phyloP scores from a whole-genome alignment of 2,329 filamentous ascomycete species.

The Penicillium brasilianum region DNA sequence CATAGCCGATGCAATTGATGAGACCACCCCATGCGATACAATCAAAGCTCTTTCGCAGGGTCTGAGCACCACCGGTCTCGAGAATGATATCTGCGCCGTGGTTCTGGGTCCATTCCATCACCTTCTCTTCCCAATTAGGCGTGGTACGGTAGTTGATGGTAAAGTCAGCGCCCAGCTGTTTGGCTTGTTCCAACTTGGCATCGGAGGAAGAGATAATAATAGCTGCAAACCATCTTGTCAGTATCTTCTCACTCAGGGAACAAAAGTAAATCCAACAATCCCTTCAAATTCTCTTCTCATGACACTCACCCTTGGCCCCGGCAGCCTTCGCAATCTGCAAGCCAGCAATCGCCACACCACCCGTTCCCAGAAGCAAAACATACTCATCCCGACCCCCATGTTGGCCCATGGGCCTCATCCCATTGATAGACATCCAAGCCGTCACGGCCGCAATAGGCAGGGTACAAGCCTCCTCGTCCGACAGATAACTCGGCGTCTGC shows the following conservation, averaged over 20 bases:
- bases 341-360: slow-evolving; percentile 53
- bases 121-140: slow-evolving; percentile 54
- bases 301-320: slow-evolving; percentile 46
- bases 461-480: slow-evolving; percentile 47
- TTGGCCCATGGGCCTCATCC: slow-evolving; percentile 47
- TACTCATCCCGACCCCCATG: slow-evolving; percentile 54
- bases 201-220: slow-evolving; percentile 60
- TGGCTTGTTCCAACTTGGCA: slow-evolving; percentile 56
- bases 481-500: slow-evolving; percentile 45
- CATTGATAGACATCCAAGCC: slow-evolving; percentile 57
- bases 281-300: not conserved
- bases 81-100: slow-evolving; percentile 58
- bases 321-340: slow-evolving; percentile 56
- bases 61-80: slow-evolving; percentile 58
- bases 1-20: slow-evolving; percentile 55
- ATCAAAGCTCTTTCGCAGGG: slow-evolving; percentile 55
- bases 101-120: slow-evolving; percentile 51
- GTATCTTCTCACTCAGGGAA: not conserved
- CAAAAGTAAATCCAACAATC: no score
- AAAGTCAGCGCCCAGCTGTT: slow-evolving; percentile 55
- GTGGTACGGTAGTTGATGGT: slow-evolving; percentile 57
- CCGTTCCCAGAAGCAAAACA: slow-evolving; percentile 61
- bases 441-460: slow-evolving; percentile 56
- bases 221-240: slow-evolving; percentile 33
- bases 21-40: slow-evolving; percentile 53